Evolutionary conservation across 2,329 filamentous ascomycete species (phyloP), one percentile per base, ranked within the genome.

Genomic region (Epichloe festucae): DNA sequence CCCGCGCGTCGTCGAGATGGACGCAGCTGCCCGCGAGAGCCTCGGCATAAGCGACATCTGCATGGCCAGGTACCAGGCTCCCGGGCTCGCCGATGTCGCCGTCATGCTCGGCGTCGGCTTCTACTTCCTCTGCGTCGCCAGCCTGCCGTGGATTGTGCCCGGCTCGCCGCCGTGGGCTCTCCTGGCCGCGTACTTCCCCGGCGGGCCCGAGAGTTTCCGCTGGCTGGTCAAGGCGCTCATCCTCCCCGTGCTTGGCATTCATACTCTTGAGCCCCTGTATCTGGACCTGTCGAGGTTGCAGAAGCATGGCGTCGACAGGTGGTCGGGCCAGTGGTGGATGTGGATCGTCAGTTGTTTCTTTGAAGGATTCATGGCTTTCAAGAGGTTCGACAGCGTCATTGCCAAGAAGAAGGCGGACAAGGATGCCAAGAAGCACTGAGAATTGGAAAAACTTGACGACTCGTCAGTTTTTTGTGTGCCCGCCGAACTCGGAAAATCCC

Each of bases 1-100:
- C 50, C 71, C 76, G 46, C 79, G 86, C 49, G 72, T 91, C 41
- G 81, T 94, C 47, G 79, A 82, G 49, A 86, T 96, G 81, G 65
- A 78, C 67, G 57, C 80, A 71, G 62, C 65, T 62, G 62, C 78
- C 58, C 75, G 85, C 36, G 59, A 69, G 35, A 75, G 68, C 1
- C 77, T 95, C 12, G 81, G 78, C 15, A 73, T 85, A 49, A 59
- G 77, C 72, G 59, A 71, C 60, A 60, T 73, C 39, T 63, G 62
- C 51, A 61, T 79, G 55, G 63, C 61, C 5, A 54, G 57, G 41
- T 82, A 72, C 59, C 55, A 62, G 8, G 55, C 63, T 0, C 75
- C 76, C 0, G 54, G 60, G 4, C 68, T 69, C 1, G 57, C 72
- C 14, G 78, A 83, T 40, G 60, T 73, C 6, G 60, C 77, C 19